Percentiles rank a stretch among this genome's conserved stretches.
phyloP scores from a whole-genome alignment of 495 filamentous ascomycete species.

The Aspergillus carlsbadensis region DNA sequence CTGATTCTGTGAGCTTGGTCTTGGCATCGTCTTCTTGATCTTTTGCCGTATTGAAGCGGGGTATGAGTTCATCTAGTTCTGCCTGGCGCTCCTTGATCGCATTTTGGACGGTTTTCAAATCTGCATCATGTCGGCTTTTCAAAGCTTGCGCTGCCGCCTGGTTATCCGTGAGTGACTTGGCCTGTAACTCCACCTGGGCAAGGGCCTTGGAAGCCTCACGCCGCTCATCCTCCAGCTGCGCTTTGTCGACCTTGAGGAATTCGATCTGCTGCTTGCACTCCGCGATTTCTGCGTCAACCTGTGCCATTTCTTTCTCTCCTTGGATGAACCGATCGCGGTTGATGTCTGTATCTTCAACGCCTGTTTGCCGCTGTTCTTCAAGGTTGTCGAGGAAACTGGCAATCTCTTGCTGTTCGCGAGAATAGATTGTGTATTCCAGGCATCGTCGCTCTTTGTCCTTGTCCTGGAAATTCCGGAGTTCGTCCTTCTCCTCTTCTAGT shows the following conservation, averaged over 20 bases:
- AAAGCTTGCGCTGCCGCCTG: conserved; percentile 75
- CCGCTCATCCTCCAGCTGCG: conserved; percentile 85
- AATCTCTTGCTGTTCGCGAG: conserved; percentile 80
- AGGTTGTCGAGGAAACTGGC: conserved; percentile 75
- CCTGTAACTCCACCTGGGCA: conserved; percentile 81
- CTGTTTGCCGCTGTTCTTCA: conserved; percentile 76
- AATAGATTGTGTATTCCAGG: conserved; percentile 91
- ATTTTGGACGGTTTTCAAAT: conserved; percentile 68
- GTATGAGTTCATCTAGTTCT: conserved; percentile 69
- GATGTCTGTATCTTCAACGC: conserved; percentile 78
- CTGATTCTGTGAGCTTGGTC: conserved; percentile 69
- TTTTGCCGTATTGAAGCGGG: conserved; percentile 71
- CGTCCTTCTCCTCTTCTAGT: conserved; percentile 95
- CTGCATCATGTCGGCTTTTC: conserved; percentile 65
- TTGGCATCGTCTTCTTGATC: conserved; percentile 69
- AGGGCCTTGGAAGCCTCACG: conserved; percentile 71
- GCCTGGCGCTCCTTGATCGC: conserved; percentile 75
- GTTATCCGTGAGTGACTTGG: conserved; percentile 76
- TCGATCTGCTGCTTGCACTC: conserved; percentile 79
- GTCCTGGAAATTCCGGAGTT: conserved; percentile 86
- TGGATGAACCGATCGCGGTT: conserved; percentile 73
- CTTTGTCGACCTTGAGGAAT: conserved; percentile 82
- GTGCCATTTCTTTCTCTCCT: conserved; percentile 76
- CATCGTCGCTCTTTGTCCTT: conserved; percentile 92
- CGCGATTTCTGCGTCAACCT: conserved; percentile 74